Conservation (phyloP, 805 yeast species). For the Candida hungchunana region DNA sequence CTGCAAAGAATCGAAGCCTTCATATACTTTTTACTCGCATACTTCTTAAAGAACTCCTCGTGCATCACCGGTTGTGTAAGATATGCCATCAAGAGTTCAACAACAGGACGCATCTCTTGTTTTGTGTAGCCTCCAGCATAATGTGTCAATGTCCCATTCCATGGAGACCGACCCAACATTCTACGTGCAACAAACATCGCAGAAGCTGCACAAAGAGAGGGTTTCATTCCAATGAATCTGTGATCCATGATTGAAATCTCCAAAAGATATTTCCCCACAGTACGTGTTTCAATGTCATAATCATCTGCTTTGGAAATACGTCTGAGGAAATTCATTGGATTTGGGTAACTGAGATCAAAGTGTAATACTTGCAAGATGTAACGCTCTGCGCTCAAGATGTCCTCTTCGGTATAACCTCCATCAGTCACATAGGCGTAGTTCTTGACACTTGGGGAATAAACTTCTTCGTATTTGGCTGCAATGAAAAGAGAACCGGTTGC, state of each 20-base stretch:
- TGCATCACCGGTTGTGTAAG: conserved; percentile 77
- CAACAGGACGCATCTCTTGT: conserved; percentile 64
- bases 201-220: conserved; percentile 80
- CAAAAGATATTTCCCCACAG: conserved; percentile 77
- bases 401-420: conserved; percentile 76
- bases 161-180: conserved; percentile 60
- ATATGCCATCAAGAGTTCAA: conserved; percentile 72
- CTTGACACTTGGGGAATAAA: conserved; percentile 77
- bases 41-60: conserved; percentile 90
- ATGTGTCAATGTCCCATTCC: conserved; percentile 85
- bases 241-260: conserved; percentile 77
- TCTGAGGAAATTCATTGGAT: conserved; percentile 85
- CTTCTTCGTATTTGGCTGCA: conserved; percentile 93
- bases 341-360: conserved; percentile 79
- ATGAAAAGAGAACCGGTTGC: conserved; percentile 84
- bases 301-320: conserved; percentile 89
- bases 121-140: conserved; percentile 88
- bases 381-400: conserved; percentile 79
- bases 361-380: conserved; percentile 66
- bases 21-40: conserved; percentile 84
- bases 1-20: conserved; percentile 77
- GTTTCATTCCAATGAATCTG: conserved; percentile 65
- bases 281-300: conserved; percentile 78
- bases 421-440: conserved; percentile 87
- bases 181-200: conserved; percentile 80